A percentile compares a stretch with the other conserved stretches of the same genome.
Evolutionary conservation across 305 asterid species (phyloP).

Genomic region (Rubia tinctorum): DNA sequence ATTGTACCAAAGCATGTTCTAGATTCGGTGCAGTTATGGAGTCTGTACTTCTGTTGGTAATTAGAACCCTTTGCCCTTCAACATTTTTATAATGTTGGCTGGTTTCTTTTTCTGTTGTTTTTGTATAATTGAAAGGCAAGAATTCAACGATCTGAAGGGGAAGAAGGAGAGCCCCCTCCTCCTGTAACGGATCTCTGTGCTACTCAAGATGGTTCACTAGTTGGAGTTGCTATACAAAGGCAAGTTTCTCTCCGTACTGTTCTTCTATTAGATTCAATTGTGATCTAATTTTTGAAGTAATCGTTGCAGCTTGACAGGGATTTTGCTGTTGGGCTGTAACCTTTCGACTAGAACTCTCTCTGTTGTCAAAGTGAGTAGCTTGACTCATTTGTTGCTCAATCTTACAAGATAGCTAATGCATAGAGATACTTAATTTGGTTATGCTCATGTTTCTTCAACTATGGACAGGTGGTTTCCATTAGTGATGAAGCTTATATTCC

Average conservation of each 20-base stretch:
- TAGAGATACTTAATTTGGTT: background rate
- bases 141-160: slow-evolving; percentile 36
- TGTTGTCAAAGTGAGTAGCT: slow-evolving; percentile 51
- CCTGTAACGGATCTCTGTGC: slow-evolving; percentile 73
- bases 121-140: slow-evolving; percentile 54
- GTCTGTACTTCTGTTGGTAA: too few species aligned
- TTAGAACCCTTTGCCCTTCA: background rate
- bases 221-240: slow-evolving; percentile 86
- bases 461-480: slow-evolving; percentile 53
- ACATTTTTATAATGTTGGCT: background rate
- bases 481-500: slow-evolving; percentile 70
- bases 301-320: slow-evolving; percentile 65
- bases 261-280: background rate
- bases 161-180: slow-evolving; percentile 45
- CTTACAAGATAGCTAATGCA: background rate
- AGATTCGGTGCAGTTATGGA: too few species aligned
- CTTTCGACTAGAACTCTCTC: slow-evolving; percentile 51
- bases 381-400: background rate
- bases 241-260: slow-evolving; percentile 15
- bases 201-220: slow-evolving; percentile 55
- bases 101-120: slow-evolving; percentile 8
- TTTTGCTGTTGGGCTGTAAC: slow-evolving; percentile 63
- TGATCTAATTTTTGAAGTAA: slow-evolving; percentile 1
- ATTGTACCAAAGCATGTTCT: too few species aligned
- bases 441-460: background rate